Evolutionary conservation across 768 basidiomycete genomes (phyloP), one percentile per base, ranked within the genome.

Genomic region (Nidula microcarpa): DNA sequence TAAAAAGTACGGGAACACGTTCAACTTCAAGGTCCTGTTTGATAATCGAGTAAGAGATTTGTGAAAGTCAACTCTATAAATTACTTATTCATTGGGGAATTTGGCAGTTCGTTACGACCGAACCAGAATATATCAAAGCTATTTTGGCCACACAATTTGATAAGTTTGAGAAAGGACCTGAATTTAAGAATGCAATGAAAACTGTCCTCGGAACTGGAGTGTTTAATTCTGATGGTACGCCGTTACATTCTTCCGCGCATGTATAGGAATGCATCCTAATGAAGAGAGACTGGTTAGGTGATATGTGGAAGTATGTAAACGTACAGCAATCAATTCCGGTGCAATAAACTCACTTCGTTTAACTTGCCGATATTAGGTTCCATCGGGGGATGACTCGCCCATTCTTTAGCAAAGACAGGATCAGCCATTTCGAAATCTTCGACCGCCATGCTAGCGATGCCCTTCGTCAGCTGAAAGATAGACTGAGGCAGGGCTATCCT

Each of bases 301-400:
- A 82, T 2, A 74, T 75, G 65, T 85, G 84, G 84, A 85, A 83
- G 76, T 83, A 14, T 45, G 60, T 47, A 9, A 23, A 23, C 23
- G 23, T 23, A 23, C 11, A 51, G 49, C 43, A 67, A 55, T 17
- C 36, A 41, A 6, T 23, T 33, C 14, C 16, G 11, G 47, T 16
- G 23, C 8, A 1, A 2, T 8, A 17, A 33, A 11, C 6, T 39
- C 10, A 18, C 13, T 44, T n/a, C 37, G 16, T 11, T 41, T 23
- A 5, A 11, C 11, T 41, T 18, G 18, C 1, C n/a, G 16, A 50
- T 41, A 13, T 50, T 43, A 82, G 82, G 57, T 81, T 84, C 64
- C 83, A 85, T 57, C 78, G 83, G 11, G 62, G 73, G 0, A 81
- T 85, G 70, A 79, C 81, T 0, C 76, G 85, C 2, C 85, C 85